Evolutionary conservation across 1,284 basidiomycete genomes (phyloP).

Genomic region (Pascua sp.): DNA sequence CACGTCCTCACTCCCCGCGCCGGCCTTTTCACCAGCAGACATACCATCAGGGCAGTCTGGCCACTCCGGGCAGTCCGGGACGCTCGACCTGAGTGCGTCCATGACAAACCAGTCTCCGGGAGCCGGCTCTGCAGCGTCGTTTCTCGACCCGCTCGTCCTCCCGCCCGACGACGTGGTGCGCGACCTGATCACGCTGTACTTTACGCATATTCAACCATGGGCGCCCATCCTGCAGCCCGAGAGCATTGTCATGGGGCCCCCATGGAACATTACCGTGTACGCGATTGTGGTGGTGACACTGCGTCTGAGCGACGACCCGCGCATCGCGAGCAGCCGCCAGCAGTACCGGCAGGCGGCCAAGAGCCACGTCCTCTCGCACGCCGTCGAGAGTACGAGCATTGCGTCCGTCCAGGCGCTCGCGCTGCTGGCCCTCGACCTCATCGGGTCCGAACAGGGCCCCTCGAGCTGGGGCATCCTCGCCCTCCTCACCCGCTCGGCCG

Average conservation of each 20-base stretch:
- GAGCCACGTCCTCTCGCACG: slow-evolving; percentile 44
- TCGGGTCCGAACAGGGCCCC: slow-evolving; percentile 48
- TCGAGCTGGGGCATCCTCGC: slow-evolving; percentile 47
- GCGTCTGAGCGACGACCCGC: slow-evolving; percentile 39
- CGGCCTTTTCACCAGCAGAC: slow-evolving; percentile 5
- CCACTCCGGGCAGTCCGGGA: no score
- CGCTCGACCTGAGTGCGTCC: slow-evolving; percentile 25
- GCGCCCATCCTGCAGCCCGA: slow-evolving; percentile 44
- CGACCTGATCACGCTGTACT: slow-evolving; percentile 43
- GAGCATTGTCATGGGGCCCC: slow-evolving; percentile 23
- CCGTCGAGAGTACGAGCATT: slow-evolving; percentile 46
- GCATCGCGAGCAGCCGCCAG: slow-evolving; percentile 28
- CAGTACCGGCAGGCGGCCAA: slow-evolving; percentile 41
- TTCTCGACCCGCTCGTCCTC: slow-evolving; percentile 40
- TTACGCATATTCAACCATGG: slow-evolving; percentile 45
- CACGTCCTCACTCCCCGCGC: neutral
- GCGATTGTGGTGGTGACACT: slow-evolving; percentile 48
- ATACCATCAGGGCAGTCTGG: slow-evolving; percentile 6
- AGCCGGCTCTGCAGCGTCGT: slow-evolving; percentile 27
- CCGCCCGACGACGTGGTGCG: slow-evolving; percentile 47
- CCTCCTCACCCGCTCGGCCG: slow-evolving; percentile 44
- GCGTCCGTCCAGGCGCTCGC: slow-evolving; percentile 46
- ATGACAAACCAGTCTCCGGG: slow-evolving; percentile 27
- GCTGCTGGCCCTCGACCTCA: slow-evolving; percentile 46
- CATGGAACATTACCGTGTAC: slow-evolving; percentile 46